Conservation (phyloP, 768 basidiomycete species). For the Suillus subluteus region DNA sequence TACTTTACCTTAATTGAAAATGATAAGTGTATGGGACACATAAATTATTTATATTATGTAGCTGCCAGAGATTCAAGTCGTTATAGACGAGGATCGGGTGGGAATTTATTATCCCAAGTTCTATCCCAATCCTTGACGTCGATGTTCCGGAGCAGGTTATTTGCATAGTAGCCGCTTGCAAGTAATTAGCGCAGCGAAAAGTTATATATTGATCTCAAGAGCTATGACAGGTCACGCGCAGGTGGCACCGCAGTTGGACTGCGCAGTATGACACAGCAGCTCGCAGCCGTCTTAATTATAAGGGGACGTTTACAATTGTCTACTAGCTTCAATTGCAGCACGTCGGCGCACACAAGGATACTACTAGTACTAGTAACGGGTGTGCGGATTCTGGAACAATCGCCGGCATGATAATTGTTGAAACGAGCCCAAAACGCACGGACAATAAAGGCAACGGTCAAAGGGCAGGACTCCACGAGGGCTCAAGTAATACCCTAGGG, state of each 20-base stretch:
- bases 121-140: too few relatives aligned
- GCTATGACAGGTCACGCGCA: neutral
- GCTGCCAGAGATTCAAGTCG: too few relatives aligned
- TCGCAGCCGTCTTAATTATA: neutral
- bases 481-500: neutral
- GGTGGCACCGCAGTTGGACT: neutral
- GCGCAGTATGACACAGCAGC: neutral
- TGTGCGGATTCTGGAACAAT: neutral
- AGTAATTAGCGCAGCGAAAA: too few relatives aligned
- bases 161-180: too few relatives aligned
- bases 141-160: too few relatives aligned
- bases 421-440: neutral
- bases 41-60: too few relatives aligned
- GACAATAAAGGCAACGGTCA: neutral
- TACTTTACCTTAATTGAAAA: too few relatives aligned
- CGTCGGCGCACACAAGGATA: neutral
- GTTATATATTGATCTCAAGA: too few relatives aligned
- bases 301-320: neutral
- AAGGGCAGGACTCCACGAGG: neutral
- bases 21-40: too few relatives aligned
- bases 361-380: neutral
- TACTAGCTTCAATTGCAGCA: neutral
- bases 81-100: too few relatives aligned
- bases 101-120: too few relatives aligned
- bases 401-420: conserved; percentile 12